Percentiles rank a stretch among this genome's conserved stretches.
These are phyloP conservation scores for Cladorrhinum sp. DNA, from an alignment of 2,329 filamentous ascomycete species.

Conservation along the genomic window DNA sequence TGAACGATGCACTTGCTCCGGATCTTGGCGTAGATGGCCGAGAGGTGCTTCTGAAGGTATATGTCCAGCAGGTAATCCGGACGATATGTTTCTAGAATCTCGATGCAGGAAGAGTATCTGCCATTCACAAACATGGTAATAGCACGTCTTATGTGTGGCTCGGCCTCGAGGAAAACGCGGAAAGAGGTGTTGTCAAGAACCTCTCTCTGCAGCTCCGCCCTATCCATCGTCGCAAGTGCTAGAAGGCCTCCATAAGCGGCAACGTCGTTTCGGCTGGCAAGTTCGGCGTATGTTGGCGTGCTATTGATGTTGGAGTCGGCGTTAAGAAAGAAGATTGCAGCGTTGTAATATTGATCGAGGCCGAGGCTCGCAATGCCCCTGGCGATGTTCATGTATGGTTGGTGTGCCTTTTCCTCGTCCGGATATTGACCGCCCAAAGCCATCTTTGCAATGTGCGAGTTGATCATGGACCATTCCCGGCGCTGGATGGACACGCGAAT, in stretches of 20 bases:
- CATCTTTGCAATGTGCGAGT: slow-evolving; percentile 62
- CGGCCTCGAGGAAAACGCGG: slow-evolving; percentile 83
- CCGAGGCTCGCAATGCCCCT: slow-evolving; percentile 50
- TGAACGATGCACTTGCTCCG: slow-evolving; percentile 90
- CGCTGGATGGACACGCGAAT: slow-evolving; percentile 73
- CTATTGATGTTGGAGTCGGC: slow-evolving; percentile 51
- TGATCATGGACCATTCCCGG: slow-evolving; percentile 70
- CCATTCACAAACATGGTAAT: slow-evolving; percentile 86
- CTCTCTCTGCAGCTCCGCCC: slow-evolving; percentile 66
- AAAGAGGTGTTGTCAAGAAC: slow-evolving; percentile 82
- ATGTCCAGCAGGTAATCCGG: slow-evolving; percentile 88
- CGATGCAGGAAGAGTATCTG: slow-evolving; percentile 81
- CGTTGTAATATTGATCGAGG: slow-evolving; percentile 51
- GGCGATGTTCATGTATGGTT: slow-evolving; percentile 52
- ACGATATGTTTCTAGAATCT: slow-evolving; percentile 76
- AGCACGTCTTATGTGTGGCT: slow-evolving; percentile 90
- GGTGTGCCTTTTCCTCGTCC: slow-evolving; percentile 46
- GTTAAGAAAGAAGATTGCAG: slow-evolving; percentile 68
- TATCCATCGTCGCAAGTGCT: slow-evolving; percentile 84
- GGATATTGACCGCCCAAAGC: slow-evolving; percentile 42
- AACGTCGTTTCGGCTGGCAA: slow-evolving; percentile 81
- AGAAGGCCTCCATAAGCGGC: slow-evolving; percentile 89
- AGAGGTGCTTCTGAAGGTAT: slow-evolving; percentile 73
- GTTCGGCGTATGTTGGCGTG: slow-evolving; percentile 60
- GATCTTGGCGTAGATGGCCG: slow-evolving; percentile 68